A percentile compares a stretch with the other conserved stretches of the same genome.
Evolutionary conservation across 2,329 filamentous ascomycete species (phyloP).

Genomic region (Herpotrichia juniperi): DNA sequence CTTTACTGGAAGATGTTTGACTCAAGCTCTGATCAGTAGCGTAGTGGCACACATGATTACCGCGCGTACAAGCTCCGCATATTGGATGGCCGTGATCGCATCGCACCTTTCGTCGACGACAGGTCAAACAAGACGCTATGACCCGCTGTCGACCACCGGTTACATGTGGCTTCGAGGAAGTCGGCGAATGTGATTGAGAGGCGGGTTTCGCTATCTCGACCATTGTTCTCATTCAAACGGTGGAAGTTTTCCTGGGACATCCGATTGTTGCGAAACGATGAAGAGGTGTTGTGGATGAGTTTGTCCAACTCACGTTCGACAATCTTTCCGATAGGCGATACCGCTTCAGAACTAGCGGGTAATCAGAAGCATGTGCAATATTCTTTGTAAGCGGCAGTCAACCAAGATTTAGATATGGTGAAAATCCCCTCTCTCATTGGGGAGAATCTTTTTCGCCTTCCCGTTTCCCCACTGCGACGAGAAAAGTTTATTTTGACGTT

Average conservation of each 20-base stretch:
- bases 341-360: background rate
- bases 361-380: background rate
- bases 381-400: background rate
- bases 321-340: background rate
- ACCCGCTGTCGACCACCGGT: conserved; percentile 41
- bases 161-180: conserved; percentile 26
- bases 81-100: conserved; percentile 47
- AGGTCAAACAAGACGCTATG: conserved; percentile 47
- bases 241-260: background rate
- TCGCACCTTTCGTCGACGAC: conserved; percentile 45
- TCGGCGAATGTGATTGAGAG: conserved; percentile 31
- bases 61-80: conserved; percentile 45
- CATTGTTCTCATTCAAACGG: conserved; percentile 16
- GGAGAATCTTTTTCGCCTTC: background rate
- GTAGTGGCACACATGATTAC: conserved; percentile 45
- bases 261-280: background rate
- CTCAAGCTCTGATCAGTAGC: conserved; percentile 29
- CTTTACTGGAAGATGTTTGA: conserved; percentile 23
- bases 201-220: conserved; percentile 25
- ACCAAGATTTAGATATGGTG: background rate
- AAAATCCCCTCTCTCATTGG: background rate
- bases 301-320: background rate
- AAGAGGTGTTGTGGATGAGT: background rate
- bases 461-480: background rate
- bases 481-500: no score